These are phyloP conservation scores for Trapa incisa DNA, from an alignment of 345 rosid genomes.

Conservation along the genomic window DNA sequence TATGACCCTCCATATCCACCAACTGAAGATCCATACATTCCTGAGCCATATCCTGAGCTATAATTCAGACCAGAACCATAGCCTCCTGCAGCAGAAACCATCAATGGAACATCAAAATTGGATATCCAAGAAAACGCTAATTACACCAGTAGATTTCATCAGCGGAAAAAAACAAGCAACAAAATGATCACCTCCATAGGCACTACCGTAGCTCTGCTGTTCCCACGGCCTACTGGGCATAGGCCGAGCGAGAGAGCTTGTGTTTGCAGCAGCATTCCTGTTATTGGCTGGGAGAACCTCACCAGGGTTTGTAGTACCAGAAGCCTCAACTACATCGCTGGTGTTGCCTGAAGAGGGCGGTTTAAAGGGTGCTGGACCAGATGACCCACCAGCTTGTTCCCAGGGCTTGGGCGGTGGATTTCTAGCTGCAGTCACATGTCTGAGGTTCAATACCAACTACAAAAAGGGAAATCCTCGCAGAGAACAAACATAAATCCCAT, in stretches of 20 bases:
- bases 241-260: constrained; percentile 47
- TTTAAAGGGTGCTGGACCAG: constrained; percentile 80
- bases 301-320: constrained; percentile 88
- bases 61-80: constrained; percentile 55
- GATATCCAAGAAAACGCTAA: background rate
- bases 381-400: constrained; percentile 63
- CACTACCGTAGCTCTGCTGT: constrained; percentile 40
- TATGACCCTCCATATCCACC: constrained; percentile 44
- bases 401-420: constrained; percentile 84
- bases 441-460: background rate
- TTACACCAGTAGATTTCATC: background rate
- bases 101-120: background rate
- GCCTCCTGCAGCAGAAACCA: constrained; percentile 43
- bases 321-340: constrained; percentile 82
- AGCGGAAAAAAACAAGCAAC: background rate
- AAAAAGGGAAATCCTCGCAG: background rate
- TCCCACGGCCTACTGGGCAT: constrained; percentile 85
- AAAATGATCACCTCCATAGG: constrained; percentile 34
- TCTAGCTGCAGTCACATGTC: constrained; percentile 25
- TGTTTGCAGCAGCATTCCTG: constrained; percentile 31
- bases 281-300: constrained; percentile 46
- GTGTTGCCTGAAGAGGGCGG: constrained; percentile 85
- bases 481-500: no score
- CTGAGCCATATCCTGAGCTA: constrained; percentile 65
- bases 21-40: constrained; percentile 43